A percentile compares a stretch with the other conserved stretches of the same genome.
phyloP scores from a whole-genome alignment of 139 green algal genomes.

The Pleodorina starrii region DNA sequence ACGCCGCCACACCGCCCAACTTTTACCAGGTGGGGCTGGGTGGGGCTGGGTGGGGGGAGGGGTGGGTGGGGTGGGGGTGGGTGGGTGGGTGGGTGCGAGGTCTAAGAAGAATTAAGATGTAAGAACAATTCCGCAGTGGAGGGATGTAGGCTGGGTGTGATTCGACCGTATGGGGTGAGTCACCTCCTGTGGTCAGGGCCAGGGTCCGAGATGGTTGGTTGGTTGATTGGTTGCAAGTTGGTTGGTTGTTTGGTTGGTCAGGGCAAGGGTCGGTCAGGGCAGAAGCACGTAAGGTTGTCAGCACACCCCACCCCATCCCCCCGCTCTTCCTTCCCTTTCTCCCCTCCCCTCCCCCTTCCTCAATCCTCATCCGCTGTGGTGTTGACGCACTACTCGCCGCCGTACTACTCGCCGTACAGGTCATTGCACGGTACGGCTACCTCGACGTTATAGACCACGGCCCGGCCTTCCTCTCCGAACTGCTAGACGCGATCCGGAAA shows the following conservation, averaged over 20 bases:
- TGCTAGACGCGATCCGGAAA: slow-evolving; percentile 19
- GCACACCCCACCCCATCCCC: not conserved
- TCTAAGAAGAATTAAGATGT: not conserved
- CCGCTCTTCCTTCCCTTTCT: no score
- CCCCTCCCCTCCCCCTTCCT: not conserved
- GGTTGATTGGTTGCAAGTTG: not conserved
- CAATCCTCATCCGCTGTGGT: no score
- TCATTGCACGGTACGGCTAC: slow-evolving; percentile 69
- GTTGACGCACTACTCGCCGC: no score
- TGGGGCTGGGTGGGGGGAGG: not conserved
- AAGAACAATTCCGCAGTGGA: not conserved
- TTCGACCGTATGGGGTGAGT: not conserved
- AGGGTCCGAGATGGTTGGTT: not conserved
- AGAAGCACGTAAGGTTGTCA: not conserved
- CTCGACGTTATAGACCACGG: slow-evolving; percentile 61
- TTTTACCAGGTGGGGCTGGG: slow-evolving; percentile 56
- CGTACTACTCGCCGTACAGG: slow-evolving; percentile 39
- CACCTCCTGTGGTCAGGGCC: not conserved
- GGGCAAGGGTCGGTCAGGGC: not conserved
- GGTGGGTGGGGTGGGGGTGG: not conserved
- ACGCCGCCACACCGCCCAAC: slow-evolving; percentile 20
- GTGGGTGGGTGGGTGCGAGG: not conserved
- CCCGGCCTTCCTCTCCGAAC: slow-evolving; percentile 51
- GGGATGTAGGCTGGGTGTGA: not conserved
- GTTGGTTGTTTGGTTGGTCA: not conserved